Base-by-base conservation (phyloP, 768 basidiomycete species). In the Russula sp. region DNA sequence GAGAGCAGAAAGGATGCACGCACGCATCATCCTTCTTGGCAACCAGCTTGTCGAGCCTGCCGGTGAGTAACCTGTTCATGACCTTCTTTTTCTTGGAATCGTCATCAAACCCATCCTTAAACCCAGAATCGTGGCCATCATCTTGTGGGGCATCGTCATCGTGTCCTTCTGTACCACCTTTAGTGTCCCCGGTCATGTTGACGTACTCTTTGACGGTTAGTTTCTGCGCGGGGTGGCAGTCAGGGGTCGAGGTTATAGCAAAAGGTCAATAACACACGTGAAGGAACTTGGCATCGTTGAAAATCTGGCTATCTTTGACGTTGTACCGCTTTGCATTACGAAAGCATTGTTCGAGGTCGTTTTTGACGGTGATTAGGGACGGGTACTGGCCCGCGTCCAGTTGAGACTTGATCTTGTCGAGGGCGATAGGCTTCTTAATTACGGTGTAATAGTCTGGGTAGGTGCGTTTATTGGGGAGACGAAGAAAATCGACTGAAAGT, bases 401-500 rank as follows among this genome's bases (percentile, higher is more conserved):
- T 70, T 84, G 82, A 70, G 84, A 82, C 81, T 92, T 92, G 78
- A 97, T 93, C 67, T 95, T 92, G 50, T 92, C 89, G 57, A 97
- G 79, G 30, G 91, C 87, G 69, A 97, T 92, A 34, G 95, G 94
- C 28, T 83, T 79, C 69, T 85, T 79, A 72, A 95, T 96, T 68
- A 87, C 65, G 26, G 75, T 72, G 75, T 95, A 97, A 76, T 98
- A 98, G 78, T 95, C 94, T 46, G 92, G 84, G 75, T 90, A 92
- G 62, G 79, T 78, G 62, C 85, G 83, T 75, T 86, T 89, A 50
- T 84, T 80, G 22, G 89, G 89, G 68, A 85, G 81, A 63, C 81
- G 83, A 71, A 88, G 73, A 74, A 92, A 94, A 70, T 83, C 84
- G 65, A 77, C 67, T 28, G 88, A 84, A 63, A 90, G 78, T 68